phyloP scores from a whole-genome alignment of 2,329 filamentous ascomycete genomes.

The Sarocladiaceae sp. region DNA sequence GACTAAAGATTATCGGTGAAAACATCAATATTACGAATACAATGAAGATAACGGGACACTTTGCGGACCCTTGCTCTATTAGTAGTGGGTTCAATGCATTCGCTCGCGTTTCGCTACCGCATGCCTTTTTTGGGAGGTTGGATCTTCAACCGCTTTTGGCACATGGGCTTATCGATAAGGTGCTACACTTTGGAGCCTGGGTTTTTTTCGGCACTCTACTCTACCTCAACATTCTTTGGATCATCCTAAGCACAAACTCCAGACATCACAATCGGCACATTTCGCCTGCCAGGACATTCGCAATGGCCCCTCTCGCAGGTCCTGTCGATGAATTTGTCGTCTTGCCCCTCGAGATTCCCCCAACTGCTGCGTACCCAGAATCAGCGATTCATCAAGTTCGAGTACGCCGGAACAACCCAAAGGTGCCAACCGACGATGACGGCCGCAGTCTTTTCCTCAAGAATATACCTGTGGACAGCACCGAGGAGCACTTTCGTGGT shows the following conservation, averaged over 20 bases:
- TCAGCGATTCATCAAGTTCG: slow-evolving; percentile 76
- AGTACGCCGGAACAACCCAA: slow-evolving; percentile 75
- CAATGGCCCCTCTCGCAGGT: slow-evolving; percentile 23
- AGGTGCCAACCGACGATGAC: slow-evolving; percentile 66
- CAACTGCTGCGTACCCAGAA: slow-evolving; percentile 54
- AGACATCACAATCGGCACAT: too few species aligned
- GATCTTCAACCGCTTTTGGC: too few species aligned
- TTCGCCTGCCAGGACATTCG: too few species aligned
- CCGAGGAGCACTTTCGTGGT: slow-evolving; percentile 66
- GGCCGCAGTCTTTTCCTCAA: slow-evolving; percentile 81
- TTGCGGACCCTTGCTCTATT: too few species aligned
- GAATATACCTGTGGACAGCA: slow-evolving; percentile 81
- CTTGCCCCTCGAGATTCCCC: slow-evolving; percentile 61
- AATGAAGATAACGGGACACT: too few species aligned
- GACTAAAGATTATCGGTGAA: not conserved
- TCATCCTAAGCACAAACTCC: not conserved
- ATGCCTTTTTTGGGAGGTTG: not conserved
- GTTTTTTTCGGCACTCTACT: not conserved
- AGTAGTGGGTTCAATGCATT: too few species aligned
- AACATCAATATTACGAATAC: too few species aligned
- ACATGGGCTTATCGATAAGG: slow-evolving; percentile 9
- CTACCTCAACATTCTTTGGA: not conserved
- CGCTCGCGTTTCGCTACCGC: not conserved
- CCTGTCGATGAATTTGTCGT: slow-evolving; percentile 54
- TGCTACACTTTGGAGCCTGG: not conserved